Evolutionary conservation across 768 basidiomycete species (phyloP).

Genomic region (Crucibulum laeve): DNA sequence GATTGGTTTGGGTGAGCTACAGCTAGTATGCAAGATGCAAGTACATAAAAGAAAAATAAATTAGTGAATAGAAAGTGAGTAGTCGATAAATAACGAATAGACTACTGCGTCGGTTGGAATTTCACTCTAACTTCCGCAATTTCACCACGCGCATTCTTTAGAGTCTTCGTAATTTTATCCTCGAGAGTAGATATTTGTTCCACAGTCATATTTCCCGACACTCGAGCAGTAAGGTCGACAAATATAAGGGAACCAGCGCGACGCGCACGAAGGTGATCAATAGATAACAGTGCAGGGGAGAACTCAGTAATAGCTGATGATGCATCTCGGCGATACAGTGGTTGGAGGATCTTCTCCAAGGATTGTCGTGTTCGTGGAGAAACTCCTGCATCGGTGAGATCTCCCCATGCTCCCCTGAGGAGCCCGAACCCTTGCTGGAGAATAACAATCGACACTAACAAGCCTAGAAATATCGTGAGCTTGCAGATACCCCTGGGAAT

Average conservation of each 20-base stretch:
- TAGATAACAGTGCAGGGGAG: constrained; percentile 32
- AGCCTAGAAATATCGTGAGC: constrained; percentile 37
- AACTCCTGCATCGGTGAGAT: constrained; percentile 83
- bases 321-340: constrained; percentile 30
- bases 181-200: constrained; percentile 58
- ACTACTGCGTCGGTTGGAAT: constrained; percentile 55
- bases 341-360: constrained; percentile 54
- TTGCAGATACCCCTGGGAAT: neutral
- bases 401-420: constrained; percentile 65
- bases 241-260: constrained; percentile 78
- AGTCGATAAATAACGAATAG: neutral
- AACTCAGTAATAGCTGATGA: constrained; percentile 8
- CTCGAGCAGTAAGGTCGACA: constrained; percentile 77
- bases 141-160: constrained; percentile 59
- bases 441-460: constrained; percentile 89
- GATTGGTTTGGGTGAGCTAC: too few relatives aligned
- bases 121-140: constrained; percentile 68
- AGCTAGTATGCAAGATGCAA: neutral
- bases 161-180: constrained; percentile 45
- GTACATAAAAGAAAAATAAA: neutral
- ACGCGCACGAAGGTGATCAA: constrained; percentile 63
- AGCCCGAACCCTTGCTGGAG: constrained; percentile 71
- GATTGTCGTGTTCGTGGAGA: constrained; percentile 47
- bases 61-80: neutral
- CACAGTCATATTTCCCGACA: constrained; percentile 57